Base-by-base conservation (phyloP, 169 alveolate species). In the Cryptosporidium sp. region DNA sequence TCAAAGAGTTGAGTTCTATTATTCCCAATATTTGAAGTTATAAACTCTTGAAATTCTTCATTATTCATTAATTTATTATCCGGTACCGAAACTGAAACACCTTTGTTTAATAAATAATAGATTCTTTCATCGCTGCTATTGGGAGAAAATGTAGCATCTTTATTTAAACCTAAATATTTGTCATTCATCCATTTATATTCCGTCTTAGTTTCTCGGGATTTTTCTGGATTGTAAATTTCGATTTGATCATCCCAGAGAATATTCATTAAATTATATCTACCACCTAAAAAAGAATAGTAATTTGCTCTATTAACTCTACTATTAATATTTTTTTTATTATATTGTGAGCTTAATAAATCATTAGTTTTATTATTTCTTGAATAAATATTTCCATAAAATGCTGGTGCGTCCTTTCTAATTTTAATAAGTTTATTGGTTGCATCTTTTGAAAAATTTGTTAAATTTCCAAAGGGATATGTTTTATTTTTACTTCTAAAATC, bases 361-460 rank as follows among this genome's bases (percentile, higher is more conserved):
- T 70, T 16, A 45, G 8, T 3, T 50, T 50, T 51, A n/a, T 50
- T 21, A 48, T 48, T 14, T 50, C 52, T 73, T 21, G 55, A 23
- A 39, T 33, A 73, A n/a, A 73, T 59, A 9, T 73, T 73, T 73
- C 48, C 86, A 35, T 73, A 51, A 29, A 73, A 73, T 33, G 70
- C 12, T 35, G 86, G 86, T 55, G 48, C 55, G 35, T 73, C 31
- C 23, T 65, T n/a, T 31, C 71, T 65, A 5, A 7, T 1, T 14
- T n/a, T 9, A 65, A 65, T 51, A 3, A 33, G 26, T 8, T 2
- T 55, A n/a, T 55, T 4, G 35, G n/a, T 6, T 23, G 18, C 29
- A 8, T 55, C 9, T 6, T 5, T 23, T 0, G 67, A 2, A n/a
- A 5, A 21, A n/a, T n/a, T 55, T n/a, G 16, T 9, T 23, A 21